Percentiles rank a stretch among this genome's conserved stretches.
Evolutionary conservation across 306 rosid species (phyloP).

Genomic region (Ormosia emarginata): DNA sequence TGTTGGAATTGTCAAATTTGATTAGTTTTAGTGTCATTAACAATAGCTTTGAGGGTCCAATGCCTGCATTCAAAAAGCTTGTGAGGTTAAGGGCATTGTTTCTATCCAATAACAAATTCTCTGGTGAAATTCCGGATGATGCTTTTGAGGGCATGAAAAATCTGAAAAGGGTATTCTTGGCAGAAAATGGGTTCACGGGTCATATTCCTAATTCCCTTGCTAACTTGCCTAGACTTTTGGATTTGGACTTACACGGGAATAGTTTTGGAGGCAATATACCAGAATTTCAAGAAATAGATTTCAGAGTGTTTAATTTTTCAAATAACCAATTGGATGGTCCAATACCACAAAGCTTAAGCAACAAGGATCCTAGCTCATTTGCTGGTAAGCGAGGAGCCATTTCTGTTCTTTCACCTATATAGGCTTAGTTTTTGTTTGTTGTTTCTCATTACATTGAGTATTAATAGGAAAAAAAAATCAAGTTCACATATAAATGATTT

Average conservation of each 20-base stretch:
- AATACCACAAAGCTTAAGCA: constrained; percentile 45
- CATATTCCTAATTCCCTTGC: constrained; percentile 53
- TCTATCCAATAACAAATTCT: constrained; percentile 52
- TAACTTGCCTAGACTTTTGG: constrained; percentile 44
- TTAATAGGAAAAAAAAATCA: too few species aligned
- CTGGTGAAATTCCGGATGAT: constrained; percentile 48
- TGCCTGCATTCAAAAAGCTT: constrained; percentile 57
- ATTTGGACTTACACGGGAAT: constrained; percentile 50
- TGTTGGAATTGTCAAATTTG: constrained; percentile 35
- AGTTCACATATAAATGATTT: too few species aligned
- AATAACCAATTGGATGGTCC: constrained; percentile 49
- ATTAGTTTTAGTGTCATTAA: constrained; percentile 46
- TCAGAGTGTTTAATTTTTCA: constrained; percentile 37
- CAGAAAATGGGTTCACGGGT: constrained; percentile 47
- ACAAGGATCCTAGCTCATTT: constrained; percentile 21
- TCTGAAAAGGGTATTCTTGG: constrained; percentile 51
- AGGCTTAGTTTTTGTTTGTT: not conserved
- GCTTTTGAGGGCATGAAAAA: constrained; percentile 57
- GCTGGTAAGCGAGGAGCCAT: constrained; percentile 32
- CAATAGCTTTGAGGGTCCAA: constrained; percentile 50
- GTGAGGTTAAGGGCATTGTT: constrained; percentile 37
- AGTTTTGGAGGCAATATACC: constrained; percentile 59
- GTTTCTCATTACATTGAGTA: not conserved
- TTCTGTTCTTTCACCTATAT: not conserved
- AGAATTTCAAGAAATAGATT: constrained; percentile 35